Evolutionary conservation across 2,329 filamentous ascomycete species (phyloP).

Genomic region (Pseudogymnoascus sp.): DNA sequence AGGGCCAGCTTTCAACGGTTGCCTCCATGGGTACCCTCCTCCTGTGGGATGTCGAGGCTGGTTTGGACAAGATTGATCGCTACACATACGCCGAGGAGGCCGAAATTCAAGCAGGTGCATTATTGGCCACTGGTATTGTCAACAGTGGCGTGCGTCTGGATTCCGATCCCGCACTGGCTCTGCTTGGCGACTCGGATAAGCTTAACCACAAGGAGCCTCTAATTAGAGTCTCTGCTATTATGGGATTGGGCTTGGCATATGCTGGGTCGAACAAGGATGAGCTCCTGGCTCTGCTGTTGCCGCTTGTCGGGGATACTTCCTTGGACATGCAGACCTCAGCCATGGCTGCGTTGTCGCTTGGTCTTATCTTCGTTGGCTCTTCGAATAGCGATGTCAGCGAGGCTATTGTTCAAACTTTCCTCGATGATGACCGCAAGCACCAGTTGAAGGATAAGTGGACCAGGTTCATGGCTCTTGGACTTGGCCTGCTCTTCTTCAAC

Average conservation of each 20-base stretch:
- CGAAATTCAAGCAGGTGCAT: conserved; percentile 82
- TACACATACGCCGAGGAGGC: conserved; percentile 82
- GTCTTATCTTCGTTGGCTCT: conserved; percentile 87
- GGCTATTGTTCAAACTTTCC: conserved; percentile 82
- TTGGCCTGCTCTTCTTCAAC: conserved; percentile 91
- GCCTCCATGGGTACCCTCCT: conserved; percentile 88
- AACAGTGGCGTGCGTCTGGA: conserved; percentile 88
- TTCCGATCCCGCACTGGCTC: conserved; percentile 80
- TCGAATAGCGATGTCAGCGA: conserved; percentile 87
- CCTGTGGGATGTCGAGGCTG: conserved; percentile 89
- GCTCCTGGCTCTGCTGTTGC: conserved; percentile 75
- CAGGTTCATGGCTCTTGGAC: conserved; percentile 87
- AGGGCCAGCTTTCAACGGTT: conserved; percentile 94
- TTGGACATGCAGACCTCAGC: conserved; percentile 93
- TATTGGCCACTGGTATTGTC: conserved; percentile 91
- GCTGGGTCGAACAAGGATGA: conserved; percentile 91
- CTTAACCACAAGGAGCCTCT: conserved; percentile 71
- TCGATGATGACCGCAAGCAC: conserved; percentile 86
- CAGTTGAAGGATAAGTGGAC: conserved; percentile 98
- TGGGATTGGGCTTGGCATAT: conserved; percentile 92
- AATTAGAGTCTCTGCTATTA: conserved; percentile 79
- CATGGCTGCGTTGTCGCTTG: conserved; percentile 87
- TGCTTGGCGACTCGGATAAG: conserved; percentile 75
- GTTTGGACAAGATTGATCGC: conserved; percentile 88
- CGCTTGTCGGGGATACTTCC: conserved; percentile 77